Base-by-base conservation (phyloP, 2,329 filamentous ascomycete species). In the Microascus cirrosus region DNA sequence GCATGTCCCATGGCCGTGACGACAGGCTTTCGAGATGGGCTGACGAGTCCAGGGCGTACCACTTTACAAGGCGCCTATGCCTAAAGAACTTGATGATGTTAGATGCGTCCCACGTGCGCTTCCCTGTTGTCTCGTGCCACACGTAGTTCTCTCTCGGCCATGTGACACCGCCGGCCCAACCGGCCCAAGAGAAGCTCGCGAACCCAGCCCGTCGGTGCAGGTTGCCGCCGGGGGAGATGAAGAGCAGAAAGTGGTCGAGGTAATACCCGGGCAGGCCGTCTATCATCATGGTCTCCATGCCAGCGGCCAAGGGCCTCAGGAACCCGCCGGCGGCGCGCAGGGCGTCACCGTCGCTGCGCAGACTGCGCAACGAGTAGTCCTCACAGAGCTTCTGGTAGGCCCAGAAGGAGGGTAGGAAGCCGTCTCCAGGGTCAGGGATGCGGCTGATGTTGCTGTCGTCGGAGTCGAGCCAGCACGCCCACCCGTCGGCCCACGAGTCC, bases 121-220 rank as follows among this genome's bases (percentile, higher is more conserved):
- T 12, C 13, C 18, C 13, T 12, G 13, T 13, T 4, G 12, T 15
- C 36, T 42, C 36, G 36, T 13, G 18, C 18, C 12, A 13, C 36
- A 42, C 13, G 18, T 42, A 42, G 18, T 13, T 42, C 36, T 42
- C 36, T 13, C 36, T 13, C 36, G 36, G 36, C 36, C 36, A 42
- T 13, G 18, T 12, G 6, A 42, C 36, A 4, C 4, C 18, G 13
- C 36, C 36, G 13, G 12, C 36, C 60, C 61, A 62, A 15, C 61
- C 61, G 10, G 58, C 59, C 61, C 61, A 62, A 8, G 61, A 62
- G 53, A 59, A 62, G n/a, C 61, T 62, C 5, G 60, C 55, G 42
- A 62, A 62, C 3, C 51, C 60, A 3, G 53, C 35, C 4, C 60
- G 59, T 11, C 61, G 20, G 4, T 53, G 52, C 2, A 61, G 2